Percentiles rank a stretch among this genome's conserved stretches.
phyloP scores from a whole-genome alignment of 768 basidiomycete species.

The Aureoboletus auriporus region DNA sequence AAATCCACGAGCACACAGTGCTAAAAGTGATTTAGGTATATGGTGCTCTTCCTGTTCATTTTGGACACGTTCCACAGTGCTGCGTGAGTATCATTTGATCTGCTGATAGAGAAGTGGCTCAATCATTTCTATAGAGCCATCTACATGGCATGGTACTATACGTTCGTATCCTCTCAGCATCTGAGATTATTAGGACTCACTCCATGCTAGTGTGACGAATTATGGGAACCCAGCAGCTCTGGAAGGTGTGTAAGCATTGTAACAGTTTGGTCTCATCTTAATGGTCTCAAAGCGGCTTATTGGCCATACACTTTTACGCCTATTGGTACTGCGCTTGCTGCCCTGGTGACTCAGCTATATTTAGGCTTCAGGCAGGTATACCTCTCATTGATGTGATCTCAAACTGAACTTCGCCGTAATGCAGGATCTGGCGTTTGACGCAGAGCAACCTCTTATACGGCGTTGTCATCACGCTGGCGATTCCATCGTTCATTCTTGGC shows the following conservation, averaged over 20 bases:
- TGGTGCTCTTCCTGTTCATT: constrained; percentile 15
- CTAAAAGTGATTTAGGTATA: constrained; percentile 7
- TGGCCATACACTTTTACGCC: constrained; percentile 54
- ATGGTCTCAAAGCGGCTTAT: constrained; percentile 29
- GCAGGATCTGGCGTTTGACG: constrained; percentile 16
- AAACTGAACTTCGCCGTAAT: neutral
- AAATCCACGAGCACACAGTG: neutral
- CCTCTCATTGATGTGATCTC: neutral
- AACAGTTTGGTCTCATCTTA: neutral
- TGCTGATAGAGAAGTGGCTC: neutral
- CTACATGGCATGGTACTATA: constrained; percentile 18
- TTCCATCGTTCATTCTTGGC: constrained; percentile 41
- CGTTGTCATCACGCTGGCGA: constrained; percentile 35
- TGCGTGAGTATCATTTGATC: constrained; percentile 9
- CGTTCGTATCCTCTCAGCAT: constrained; percentile 2
- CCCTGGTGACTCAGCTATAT: constrained; percentile 48
- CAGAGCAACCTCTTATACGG: constrained; percentile 23
- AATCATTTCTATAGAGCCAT: constrained; percentile 5
- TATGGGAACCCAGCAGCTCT: constrained; percentile 11
- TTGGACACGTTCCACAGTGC: constrained; percentile 19
- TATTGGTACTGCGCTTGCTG: constrained; percentile 41
- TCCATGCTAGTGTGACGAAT: constrained; percentile 9
- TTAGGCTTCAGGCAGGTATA: constrained; percentile 40
- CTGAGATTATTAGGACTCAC: neutral
- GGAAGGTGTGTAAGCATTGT: neutral